These are phyloP conservation scores for Pythium periplocum DNA, from an alignment of 352 stramenopile genomes.

Conservation along the genomic window DNA sequence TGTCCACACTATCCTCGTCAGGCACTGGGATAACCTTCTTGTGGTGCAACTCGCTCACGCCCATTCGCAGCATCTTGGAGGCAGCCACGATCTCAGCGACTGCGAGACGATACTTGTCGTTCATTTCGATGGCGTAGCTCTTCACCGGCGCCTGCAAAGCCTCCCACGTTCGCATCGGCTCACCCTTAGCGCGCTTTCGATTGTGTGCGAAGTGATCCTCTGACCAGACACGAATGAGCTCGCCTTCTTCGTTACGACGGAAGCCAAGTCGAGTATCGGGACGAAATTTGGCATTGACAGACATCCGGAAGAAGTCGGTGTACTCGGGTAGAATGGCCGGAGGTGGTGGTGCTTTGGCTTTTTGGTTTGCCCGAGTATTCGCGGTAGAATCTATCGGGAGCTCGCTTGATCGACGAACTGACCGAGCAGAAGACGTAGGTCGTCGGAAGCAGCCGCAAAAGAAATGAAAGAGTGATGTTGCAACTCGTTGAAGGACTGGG, in stretches of 20 bases:
- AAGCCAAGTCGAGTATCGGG: slow-evolving; percentile 32
- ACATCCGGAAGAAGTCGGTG: slow-evolving; percentile 35
- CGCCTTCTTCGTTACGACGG: slow-evolving; percentile 6
- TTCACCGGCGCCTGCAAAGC: slow-evolving; percentile 53
- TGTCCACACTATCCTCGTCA: too few species aligned
- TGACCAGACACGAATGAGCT: slow-evolving; percentile 18
- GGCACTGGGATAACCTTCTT: not conserved
- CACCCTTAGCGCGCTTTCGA: slow-evolving; percentile 6
- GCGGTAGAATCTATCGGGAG: not conserved
- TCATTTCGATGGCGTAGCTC: slow-evolving; percentile 55
- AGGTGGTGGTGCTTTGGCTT: too few species aligned
- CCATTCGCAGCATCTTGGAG: slow-evolving; percentile 1
- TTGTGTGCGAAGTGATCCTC: slow-evolving; percentile 6
- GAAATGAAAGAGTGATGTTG: not conserved
- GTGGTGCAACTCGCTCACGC: not conserved
- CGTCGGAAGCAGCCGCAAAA: not conserved
- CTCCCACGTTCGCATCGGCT: slow-evolving; percentile 59
- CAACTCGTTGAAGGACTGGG: slow-evolving; percentile 11
- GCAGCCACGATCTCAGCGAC: slow-evolving; percentile 15
- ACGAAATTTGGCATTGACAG: slow-evolving; percentile 20
- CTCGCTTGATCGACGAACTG: not conserved
- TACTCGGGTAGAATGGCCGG: slow-evolving; percentile 33
- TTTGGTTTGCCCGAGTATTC: not conserved
- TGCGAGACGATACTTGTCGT: slow-evolving; percentile 42
- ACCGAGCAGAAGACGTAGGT: not conserved